Evolutionary conservation across 352 stramenopile species (phyloP).

Genomic region (Pythium sp.): DNA sequence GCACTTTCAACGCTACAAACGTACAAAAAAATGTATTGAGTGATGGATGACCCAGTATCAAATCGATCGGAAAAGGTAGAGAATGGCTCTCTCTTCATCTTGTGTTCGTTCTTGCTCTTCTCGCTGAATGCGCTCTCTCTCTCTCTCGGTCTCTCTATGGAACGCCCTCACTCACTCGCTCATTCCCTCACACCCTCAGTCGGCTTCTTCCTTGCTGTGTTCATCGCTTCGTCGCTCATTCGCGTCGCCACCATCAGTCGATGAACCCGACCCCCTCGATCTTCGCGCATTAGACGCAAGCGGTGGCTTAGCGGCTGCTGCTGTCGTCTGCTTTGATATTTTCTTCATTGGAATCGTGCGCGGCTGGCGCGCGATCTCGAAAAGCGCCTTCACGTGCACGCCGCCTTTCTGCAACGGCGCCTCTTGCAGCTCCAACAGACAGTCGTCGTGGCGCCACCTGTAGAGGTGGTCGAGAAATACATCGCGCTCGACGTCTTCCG

Average conservation of each 20-base stretch:
- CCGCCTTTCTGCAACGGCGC: constrained; percentile 32
- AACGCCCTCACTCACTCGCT: neutral
- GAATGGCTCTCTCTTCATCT: neutral
- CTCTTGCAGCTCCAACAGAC: constrained; percentile 44
- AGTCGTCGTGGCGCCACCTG: constrained; percentile 52
- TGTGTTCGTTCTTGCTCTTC: neutral
- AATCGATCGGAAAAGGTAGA: neutral
- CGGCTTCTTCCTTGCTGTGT: constrained; percentile 17
- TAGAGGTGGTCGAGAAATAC: constrained; percentile 72
- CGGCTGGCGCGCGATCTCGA: constrained; percentile 43
- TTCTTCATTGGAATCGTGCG: constrained; percentile 16
- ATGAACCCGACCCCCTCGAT: neutral
- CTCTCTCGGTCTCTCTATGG: neutral
- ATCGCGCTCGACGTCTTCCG: constrained; percentile 64
- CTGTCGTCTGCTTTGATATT: neutral
- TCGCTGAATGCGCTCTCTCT: neutral
- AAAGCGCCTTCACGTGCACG: constrained; percentile 49
- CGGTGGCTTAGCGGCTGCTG: neutral
- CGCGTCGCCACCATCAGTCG: constrained; percentile 5
- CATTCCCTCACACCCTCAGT: constrained; percentile 9
- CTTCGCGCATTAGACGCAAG: constrained; percentile 1
- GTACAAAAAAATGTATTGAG: constrained; percentile 12
- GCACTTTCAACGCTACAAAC: neutral
- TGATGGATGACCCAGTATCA: constrained; percentile 3
- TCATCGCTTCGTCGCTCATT: constrained; percentile 7